A percentile compares a stretch with the other conserved stretches of the same genome.
phyloP scores from a whole-genome alignment of 169 alveolate species.

The Theileria parva region DNA sequence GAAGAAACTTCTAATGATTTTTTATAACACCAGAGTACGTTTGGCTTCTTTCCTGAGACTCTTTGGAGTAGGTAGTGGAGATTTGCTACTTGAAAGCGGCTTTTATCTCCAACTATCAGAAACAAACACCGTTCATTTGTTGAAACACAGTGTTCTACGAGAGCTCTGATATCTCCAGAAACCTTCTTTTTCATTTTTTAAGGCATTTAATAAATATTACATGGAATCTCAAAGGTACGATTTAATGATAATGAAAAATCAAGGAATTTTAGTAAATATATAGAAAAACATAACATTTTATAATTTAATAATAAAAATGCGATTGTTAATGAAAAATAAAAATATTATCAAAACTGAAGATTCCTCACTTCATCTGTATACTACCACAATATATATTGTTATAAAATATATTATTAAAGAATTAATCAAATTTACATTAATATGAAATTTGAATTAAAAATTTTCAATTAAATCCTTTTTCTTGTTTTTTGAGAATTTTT shows the following conservation, averaged over 20 bases:
- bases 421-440: not conserved
- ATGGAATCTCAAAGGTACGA: not conserved
- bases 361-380: not conserved
- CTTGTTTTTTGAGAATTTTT: slow-evolving; percentile 29
- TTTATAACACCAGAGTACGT: slow-evolving; percentile 98
- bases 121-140: slow-evolving; percentile 91
- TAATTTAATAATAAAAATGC: not conserved
- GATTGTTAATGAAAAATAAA: not conserved
- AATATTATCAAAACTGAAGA: not conserved
- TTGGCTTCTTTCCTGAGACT: slow-evolving; percentile 80
- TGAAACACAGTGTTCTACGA: slow-evolving; percentile 90
- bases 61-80: slow-evolving; percentile 81
- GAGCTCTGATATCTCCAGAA: slow-evolving; percentile 89
- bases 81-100: slow-evolving; percentile 93
- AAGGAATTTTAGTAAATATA: not conserved
- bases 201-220: not conserved
- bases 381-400: not conserved
- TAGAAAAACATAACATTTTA: not conserved
- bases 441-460: not conserved
- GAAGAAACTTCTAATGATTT: slow-evolving; percentile 96
- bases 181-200: slow-evolving; percentile 92
- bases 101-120: slow-evolving; percentile 95
- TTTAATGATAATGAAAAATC: not conserved
- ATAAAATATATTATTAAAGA: not conserved
- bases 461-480: not conserved